Conservation (phyloP, 306 rosid species). For the Ochetophila trinervis region DNA sequence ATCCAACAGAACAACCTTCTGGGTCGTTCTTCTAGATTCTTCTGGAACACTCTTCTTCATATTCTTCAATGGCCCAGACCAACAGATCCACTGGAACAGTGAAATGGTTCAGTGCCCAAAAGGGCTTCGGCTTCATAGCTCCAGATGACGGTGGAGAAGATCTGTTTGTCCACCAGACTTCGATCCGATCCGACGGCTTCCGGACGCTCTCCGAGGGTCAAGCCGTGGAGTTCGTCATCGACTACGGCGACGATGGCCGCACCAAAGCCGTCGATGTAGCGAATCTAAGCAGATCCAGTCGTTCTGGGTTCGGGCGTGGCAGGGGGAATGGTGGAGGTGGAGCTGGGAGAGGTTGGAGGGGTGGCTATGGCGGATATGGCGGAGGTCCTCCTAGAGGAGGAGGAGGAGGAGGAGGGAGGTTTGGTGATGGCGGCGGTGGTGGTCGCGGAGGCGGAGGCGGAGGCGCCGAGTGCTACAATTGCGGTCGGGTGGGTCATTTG, state of each 20-base stretch:
- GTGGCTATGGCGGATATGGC: slow-evolving; percentile 28
- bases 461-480: slow-evolving; percentile 60
- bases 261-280: slow-evolving; percentile 70
- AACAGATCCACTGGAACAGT: slow-evolving; percentile 58
- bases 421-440: slow-evolving; percentile 25
- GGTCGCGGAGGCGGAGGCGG: slow-evolving; percentile 18
- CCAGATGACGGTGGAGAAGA: slow-evolving; percentile 59
- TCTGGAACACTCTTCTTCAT: slow-evolving; percentile 18
- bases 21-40: slow-evolving; percentile 22
- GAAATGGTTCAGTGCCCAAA: slow-evolving; percentile 78
- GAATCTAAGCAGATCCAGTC: slow-evolving; percentile 33
- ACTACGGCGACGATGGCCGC: slow-evolving; percentile 50
- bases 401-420: neutral
- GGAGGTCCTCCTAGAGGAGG: slow-evolving; percentile 2
- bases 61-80: slow-evolving; percentile 42
- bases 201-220: slow-evolving; percentile 64
- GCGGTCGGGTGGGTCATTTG: slow-evolving; percentile 65
- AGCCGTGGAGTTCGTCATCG: slow-evolving; percentile 52
- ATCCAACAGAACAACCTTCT: slow-evolving; percentile 17
- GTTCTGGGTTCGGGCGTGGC: slow-evolving; percentile 13
- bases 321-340: slow-evolving; percentile 22
- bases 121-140: slow-evolving; percentile 79
- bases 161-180: slow-evolving; percentile 81
- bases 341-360: slow-evolving; percentile 34
- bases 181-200: slow-evolving; percentile 71